Base-by-base conservation (phyloP, 2,329 filamentous ascomycete genomes). In the Alternaria postmessia region DNA sequence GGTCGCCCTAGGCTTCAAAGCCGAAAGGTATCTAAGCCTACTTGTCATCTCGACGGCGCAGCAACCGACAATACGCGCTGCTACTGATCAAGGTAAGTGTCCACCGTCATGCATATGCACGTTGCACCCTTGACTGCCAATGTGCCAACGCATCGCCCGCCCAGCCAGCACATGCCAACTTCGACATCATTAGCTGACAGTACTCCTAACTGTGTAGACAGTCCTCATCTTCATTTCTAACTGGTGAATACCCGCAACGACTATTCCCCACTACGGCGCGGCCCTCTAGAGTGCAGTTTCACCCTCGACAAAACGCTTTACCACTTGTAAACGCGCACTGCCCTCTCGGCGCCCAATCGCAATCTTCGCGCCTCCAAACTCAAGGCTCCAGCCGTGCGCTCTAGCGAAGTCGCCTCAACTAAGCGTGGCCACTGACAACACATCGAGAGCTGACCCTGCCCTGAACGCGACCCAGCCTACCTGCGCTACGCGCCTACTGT, bases 381-480 rank as follows among this genome's bases (percentile, higher is more conserved):
- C 67, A 68, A 72, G 68, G 67, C 73, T 69, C 60, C 65, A 64
- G 61, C 70, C 69, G 70, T 75, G 73, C 74, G 62, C 69, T 68
- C 67, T 67, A 68, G 66, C 65, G 59, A 67, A 65, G 62, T 69
- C 75, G 70, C 74, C 75, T 76, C 74, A 73, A 52, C 42, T 71
- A 76, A 76, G 75, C 73, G 72, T 76, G 74, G 75, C 76, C 76
- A 79, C 78, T 79, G 77, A 78, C 77, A 79, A 75, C 77, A 72
- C 77, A 79, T 79, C 76, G 74, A 77, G 67, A 76, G 75, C 75
- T 74, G 66, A 67, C 63, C 69, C 67, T 74, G 68, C 68, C 64
- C 72, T 74, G 71, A 41, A 77, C 75, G 74, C 78, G 75, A 78
- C 71, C 71, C 47, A 43, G 57, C 38, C 63, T 72, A 61, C 69